phyloP scores from a whole-genome alignment of 2,329 filamentous ascomycete species.

The Colletotrichum paranaense region DNA sequence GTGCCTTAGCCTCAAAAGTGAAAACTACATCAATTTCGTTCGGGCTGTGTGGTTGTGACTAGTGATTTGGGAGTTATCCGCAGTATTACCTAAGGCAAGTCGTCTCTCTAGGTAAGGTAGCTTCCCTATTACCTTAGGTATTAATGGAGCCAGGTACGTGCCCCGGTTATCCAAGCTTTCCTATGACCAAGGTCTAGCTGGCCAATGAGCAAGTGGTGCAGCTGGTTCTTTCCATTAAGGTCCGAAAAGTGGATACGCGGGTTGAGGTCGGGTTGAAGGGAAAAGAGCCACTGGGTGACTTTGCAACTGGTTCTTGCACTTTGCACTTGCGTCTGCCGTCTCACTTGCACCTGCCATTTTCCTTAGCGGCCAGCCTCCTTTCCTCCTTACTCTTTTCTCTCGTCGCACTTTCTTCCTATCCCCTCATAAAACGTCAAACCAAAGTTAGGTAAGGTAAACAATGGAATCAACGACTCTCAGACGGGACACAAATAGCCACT shows the following conservation, averaged over 20 bases:
- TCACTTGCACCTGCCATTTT: constrained; percentile 15
- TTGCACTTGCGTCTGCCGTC: neutral
- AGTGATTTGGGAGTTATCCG: too few relatives aligned
- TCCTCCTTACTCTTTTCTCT: constrained; percentile 23
- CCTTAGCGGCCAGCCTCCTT: constrained; percentile 7
- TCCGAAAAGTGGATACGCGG: constrained; percentile 15
- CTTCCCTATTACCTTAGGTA: too few relatives aligned
- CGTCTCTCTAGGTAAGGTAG: too few relatives aligned
- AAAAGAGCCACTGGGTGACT: constrained; percentile 11
- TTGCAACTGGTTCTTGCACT: neutral
- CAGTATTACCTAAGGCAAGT: too few relatives aligned
- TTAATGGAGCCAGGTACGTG: neutral
- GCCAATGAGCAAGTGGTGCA: neutral
- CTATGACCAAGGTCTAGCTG: neutral
- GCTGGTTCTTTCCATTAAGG: neutral
- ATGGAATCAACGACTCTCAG: constrained; percentile 22
- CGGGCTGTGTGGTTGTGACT: too few relatives aligned
- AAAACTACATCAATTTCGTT: neutral
- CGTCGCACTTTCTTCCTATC: neutral
- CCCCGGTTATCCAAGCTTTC: neutral
- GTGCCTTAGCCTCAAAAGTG: neutral
- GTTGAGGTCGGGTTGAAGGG: constrained; percentile 19
- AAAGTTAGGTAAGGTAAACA: constrained; percentile 3
- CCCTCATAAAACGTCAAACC: neutral
- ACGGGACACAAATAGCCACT: constrained; percentile 19